These are phyloP conservation scores for Boechera retrofracta DNA, from an alignment of 345 rosid genomes.

Conservation along the genomic window DNA sequence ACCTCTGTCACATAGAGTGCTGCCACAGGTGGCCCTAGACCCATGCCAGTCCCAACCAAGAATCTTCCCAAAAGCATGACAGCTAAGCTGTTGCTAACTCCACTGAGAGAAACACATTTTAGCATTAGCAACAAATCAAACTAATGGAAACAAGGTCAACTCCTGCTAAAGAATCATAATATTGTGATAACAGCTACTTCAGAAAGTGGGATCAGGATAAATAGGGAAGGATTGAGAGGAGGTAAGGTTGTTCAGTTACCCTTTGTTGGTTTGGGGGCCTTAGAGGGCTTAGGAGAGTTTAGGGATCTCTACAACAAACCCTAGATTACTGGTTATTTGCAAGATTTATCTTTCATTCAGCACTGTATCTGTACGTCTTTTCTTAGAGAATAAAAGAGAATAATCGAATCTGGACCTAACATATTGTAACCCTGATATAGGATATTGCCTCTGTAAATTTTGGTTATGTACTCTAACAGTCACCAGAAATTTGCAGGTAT, in stretches of 20 bases:
- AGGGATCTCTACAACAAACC: background rate
- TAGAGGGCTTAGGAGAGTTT: background rate
- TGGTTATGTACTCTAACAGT: background rate
- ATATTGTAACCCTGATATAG: background rate
- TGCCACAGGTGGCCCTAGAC: slow-evolving; percentile 90
- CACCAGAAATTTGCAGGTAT: background rate
- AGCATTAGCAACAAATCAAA: slow-evolving; percentile 66
- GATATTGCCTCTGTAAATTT: background rate
- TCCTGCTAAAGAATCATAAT: background rate
- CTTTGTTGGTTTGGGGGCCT: background rate
- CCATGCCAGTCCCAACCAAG: slow-evolving; percentile 95
- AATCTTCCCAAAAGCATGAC: slow-evolving; percentile 91
- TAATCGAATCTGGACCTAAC: background rate
- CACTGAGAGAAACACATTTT: slow-evolving; percentile 57
- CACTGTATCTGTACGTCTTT: background rate
- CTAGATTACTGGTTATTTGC: background rate
- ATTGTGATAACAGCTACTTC: background rate
- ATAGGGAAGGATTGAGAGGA: background rate
- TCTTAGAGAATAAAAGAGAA: background rate
- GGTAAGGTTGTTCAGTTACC: background rate
- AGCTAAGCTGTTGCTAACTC: slow-evolving; percentile 60
- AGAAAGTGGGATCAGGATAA: background rate
- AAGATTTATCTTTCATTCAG: background rate
- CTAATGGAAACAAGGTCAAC: slow-evolving; percentile 67
- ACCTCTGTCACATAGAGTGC: slow-evolving; percentile 98